phyloP scores from a whole-genome alignment of 768 basidiomycete species.

The Collybia sp. region DNA sequence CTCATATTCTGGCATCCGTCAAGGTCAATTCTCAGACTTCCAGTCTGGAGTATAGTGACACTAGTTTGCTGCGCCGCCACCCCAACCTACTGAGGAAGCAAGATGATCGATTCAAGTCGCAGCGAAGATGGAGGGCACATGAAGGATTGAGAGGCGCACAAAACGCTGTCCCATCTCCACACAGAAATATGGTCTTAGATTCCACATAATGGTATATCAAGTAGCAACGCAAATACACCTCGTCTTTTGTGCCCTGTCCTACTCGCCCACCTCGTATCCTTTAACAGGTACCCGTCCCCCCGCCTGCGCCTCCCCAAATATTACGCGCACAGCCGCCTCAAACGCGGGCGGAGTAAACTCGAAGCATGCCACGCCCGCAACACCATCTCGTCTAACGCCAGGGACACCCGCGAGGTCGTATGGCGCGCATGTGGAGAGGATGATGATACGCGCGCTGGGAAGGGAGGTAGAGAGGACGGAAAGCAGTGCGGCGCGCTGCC shows the following conservation, averaged over 20 bases:
- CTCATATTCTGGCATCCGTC: no score
- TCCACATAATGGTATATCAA: background rate
- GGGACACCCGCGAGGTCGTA: constrained; percentile 42
- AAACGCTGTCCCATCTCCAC: no score
- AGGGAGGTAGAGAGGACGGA: constrained; percentile 16
- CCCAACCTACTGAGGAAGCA: no score
- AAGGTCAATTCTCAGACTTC: no score
- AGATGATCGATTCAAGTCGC: no score
- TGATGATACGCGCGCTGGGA: constrained; percentile 28
- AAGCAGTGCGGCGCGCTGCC: constrained; percentile 45
- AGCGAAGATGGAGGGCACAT: no score
- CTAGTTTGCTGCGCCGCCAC: no score
- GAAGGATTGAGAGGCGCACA: no score
- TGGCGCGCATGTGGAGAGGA: constrained; percentile 62
- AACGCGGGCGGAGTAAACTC: constrained; percentile 55
- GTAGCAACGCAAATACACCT: background rate
- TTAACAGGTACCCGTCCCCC: constrained; percentile 1
- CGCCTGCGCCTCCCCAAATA: constrained; percentile 32
- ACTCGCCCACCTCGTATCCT: background rate
- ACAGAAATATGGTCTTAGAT: no score
- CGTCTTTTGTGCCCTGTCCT: background rate
- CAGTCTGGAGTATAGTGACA: no score
- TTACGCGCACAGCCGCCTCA: constrained; percentile 33
- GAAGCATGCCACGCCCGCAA: constrained; percentile 46
- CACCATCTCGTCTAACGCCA: constrained; percentile 12